A percentile compares a stretch with the other conserved stretches of the same genome.
These are phyloP conservation scores for Cladosporium sp. DNA, from an alignment of 2,329 filamentous ascomycete genomes.

Conservation along the genomic window DNA sequence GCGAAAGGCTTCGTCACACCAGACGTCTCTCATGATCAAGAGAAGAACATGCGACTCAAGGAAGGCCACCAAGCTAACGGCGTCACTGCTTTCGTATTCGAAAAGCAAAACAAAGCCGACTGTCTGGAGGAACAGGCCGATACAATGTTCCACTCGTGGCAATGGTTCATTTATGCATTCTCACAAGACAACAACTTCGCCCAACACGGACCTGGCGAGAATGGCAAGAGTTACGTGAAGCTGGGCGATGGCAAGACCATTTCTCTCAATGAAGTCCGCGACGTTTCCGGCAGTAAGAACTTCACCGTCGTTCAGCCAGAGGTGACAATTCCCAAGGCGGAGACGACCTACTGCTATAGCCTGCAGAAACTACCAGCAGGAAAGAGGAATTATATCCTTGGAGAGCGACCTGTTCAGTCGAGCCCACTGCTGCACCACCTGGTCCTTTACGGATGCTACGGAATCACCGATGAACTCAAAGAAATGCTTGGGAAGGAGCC, in stretches of 20 bases:
- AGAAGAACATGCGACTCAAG: conserved; percentile 18
- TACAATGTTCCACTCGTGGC: conserved; percentile 13
- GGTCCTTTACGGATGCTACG: conserved; percentile 20
- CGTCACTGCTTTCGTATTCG: conserved; percentile 18
- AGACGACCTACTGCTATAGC: conserved; percentile 19
- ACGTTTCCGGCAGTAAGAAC: conserved; percentile 14
- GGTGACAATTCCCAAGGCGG: conserved; percentile 13
- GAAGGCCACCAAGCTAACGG: conserved; percentile 16
- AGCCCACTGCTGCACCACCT: conserved; percentile 17
- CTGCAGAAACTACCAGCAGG: conserved; percentile 18
- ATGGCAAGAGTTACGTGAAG: conserved; percentile 19
- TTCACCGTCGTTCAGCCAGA: conserved; percentile 16
- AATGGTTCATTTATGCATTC: conserved; percentile 20
- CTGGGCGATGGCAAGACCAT: conserved; percentile 16
- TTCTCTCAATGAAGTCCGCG: conserved; percentile 12
- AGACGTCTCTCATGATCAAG: conserved; percentile 17
- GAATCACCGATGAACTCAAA: conserved; percentile 7
- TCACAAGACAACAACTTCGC: conserved; percentile 18
- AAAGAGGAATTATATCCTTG: conserved; percentile 16
- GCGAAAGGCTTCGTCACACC: conserved; percentile 17
- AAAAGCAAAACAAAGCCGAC: conserved; percentile 18
- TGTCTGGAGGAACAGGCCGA: conserved; percentile 15
- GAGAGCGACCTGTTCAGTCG: conserved; percentile 13
- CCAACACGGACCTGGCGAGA: conserved; percentile 16
- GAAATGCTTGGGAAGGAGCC: conserved; percentile 16